A percentile compares a stretch with the other conserved stretches of the same genome.
phyloP scores from a whole-genome alignment of 75 land plant genomes.

The Cryptomeria japonica region DNA sequence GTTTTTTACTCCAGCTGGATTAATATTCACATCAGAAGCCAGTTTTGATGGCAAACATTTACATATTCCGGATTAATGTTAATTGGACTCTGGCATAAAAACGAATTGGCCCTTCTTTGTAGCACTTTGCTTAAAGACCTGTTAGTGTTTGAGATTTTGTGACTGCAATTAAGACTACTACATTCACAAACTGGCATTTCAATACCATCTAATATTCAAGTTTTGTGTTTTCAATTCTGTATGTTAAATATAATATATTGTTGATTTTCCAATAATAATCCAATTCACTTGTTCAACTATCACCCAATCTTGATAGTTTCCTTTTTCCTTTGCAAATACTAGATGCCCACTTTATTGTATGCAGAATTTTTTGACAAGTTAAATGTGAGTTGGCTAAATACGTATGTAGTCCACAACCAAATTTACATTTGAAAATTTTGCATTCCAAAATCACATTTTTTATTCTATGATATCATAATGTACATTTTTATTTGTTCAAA shows the following conservation, averaged over 20 bases:
- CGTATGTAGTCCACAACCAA: not conserved
- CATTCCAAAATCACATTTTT: not conserved
- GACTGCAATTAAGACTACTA: not conserved
- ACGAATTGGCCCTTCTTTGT: not conserved
- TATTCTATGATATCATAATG: not conserved
- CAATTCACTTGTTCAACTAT: too few relatives aligned
- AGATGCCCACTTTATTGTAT: too few relatives aligned
- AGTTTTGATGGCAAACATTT: not conserved
- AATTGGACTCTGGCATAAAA: not conserved
- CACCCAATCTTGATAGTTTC: too few relatives aligned
- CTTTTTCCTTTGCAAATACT: too few relatives aligned
- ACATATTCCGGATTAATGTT: not conserved
- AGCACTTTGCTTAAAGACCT: not conserved
- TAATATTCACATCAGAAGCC: not conserved
- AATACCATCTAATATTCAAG: not conserved
- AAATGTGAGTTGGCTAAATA: too few relatives aligned
- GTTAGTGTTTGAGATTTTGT: not conserved
- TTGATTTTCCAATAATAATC: too few relatives aligned
- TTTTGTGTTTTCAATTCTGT: not conserved
- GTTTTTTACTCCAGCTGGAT: not conserved
- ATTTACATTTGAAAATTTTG: not conserved
- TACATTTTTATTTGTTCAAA: not conserved
- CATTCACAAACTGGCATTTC: not conserved
- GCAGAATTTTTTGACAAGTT: too few relatives aligned
- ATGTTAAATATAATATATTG: too few relatives aligned